Conservation (phyloP, 1,284 basidiomycete species). For the Cutaneotrichosporon mucoides region DNA sequence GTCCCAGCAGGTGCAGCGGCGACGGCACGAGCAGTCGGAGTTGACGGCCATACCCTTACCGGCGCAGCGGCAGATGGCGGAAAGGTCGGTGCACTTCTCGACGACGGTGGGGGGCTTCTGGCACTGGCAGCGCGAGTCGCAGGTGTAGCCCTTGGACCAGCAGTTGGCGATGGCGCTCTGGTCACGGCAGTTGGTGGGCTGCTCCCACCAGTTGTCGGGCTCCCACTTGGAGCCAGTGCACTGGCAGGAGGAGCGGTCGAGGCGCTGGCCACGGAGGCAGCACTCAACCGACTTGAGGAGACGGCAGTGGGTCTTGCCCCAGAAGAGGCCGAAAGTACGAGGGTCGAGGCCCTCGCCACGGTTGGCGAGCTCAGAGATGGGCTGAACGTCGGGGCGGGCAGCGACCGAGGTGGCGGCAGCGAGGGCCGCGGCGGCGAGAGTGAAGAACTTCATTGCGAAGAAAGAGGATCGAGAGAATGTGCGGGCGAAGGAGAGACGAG, state of each 20-base stretch:
- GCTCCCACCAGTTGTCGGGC: not conserved
- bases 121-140: conserved; percentile 8
- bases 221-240: not conserved
- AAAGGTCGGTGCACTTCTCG: conserved; percentile 14
- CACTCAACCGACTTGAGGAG: conserved; percentile 5
- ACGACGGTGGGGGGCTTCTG: conserved; percentile 6
- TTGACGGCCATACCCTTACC: conserved; percentile 8
- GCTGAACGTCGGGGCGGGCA: conserved; percentile 4
- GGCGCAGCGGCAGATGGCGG: conserved; percentile 9
- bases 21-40: conserved; percentile 17
- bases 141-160: conserved; percentile 10
- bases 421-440: not conserved
- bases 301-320: conserved; percentile 3
- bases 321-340: not conserved
- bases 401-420: not conserved
- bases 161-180: conserved; percentile 8
- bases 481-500: not conserved
- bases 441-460: not conserved
- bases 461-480: not conserved
- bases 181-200: conserved; percentile 1
- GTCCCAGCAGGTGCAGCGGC: conserved; percentile 8
- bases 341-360: conserved; percentile 3
- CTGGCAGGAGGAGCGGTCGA: conserved; percentile 8
- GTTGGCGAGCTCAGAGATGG: not conserved
- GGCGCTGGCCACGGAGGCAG: conserved; percentile 9